Evolutionary conservation across 1,139 yeast species (phyloP).

Genomic region (Debaryomyces fabryi): DNA sequence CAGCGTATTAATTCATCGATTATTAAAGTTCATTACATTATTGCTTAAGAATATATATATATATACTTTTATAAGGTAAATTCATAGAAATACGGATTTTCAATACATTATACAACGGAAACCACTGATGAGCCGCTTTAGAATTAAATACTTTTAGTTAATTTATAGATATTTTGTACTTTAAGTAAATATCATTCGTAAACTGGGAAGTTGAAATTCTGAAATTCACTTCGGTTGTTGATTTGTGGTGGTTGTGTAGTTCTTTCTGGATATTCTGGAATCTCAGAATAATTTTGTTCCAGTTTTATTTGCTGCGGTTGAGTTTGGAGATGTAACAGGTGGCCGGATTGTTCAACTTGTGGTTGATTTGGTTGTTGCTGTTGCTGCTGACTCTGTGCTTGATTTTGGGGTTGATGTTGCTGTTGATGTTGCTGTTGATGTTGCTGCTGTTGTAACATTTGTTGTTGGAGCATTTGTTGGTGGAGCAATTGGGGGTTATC

Average conservation of each 20-base stretch:
- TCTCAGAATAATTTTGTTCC: slow-evolving; percentile 1
- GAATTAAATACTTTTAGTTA: background rate
- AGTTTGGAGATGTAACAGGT: slow-evolving; percentile 8
- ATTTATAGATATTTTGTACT: background rate
- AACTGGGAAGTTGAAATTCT: slow-evolving; percentile 13
- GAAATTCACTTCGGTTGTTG: slow-evolving; percentile 9
- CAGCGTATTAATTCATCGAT: background rate
- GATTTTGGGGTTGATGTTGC: slow-evolving; percentile 1
- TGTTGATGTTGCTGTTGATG: background rate
- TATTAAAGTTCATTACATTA: background rate
- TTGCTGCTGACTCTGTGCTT: slow-evolving; percentile 17
- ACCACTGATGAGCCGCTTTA: background rate
- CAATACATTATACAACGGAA: slow-evolving; percentile 1
- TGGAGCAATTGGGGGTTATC: slow-evolving; percentile 13
- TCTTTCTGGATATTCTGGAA: slow-evolving; percentile 6
- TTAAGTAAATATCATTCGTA: slow-evolving; percentile 9
- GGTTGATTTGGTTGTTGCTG: slow-evolving; percentile 18
- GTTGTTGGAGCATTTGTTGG: slow-evolving; percentile 19
- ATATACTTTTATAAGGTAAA: background rate
- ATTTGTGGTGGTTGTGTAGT: slow-evolving; percentile 2
- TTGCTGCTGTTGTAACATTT: slow-evolving; percentile 19
- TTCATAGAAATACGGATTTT: slow-evolving; percentile 2
- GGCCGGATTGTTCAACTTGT: slow-evolving; percentile 16
- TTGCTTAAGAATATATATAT: background rate
- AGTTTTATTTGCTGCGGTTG: slow-evolving; percentile 2